Percentiles rank a stretch among this genome's conserved stretches.
Conservation (phyloP, 1,139 yeast species). For the Saccharomyces hybrid region DNA sequence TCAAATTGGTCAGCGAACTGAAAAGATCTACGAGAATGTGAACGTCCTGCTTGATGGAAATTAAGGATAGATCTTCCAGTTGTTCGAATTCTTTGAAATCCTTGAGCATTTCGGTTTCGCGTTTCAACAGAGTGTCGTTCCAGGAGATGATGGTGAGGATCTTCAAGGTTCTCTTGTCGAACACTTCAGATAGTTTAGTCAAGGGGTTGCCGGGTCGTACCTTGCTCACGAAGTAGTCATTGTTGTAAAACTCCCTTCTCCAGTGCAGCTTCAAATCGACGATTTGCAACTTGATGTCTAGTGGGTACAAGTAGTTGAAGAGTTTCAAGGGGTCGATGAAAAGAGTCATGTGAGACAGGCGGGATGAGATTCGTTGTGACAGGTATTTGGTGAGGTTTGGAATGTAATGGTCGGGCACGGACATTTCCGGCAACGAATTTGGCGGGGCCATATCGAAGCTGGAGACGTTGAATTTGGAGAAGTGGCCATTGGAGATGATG, state of each 20-base stretch:
- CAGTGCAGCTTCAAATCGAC: conserved; percentile 35
- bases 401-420: conserved; percentile 29
- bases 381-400: conserved; percentile 27
- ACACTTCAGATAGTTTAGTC: conserved; percentile 31
- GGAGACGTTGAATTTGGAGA: conserved; percentile 23
- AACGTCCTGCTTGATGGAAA: conserved; percentile 34
- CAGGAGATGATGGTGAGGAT: conserved; percentile 37
- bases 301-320: conserved; percentile 31
- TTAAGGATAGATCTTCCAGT: conserved; percentile 35
- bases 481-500: conserved; percentile 27
- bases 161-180: conserved; percentile 32
- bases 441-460: conserved; percentile 40
- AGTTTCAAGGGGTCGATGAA: conserved; percentile 35
- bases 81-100: conserved; percentile 33
- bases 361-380: conserved; percentile 25
- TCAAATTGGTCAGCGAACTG: conserved; percentile 27
- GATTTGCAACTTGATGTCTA: conserved; percentile 30
- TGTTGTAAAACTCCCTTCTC: conserved; percentile 34
- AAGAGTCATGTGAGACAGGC: conserved; percentile 30
- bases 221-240: conserved; percentile 18
- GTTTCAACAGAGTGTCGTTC: conserved; percentile 32
- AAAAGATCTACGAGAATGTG: conserved; percentile 29
- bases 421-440: conserved; percentile 31
- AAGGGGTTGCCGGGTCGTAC: conserved; percentile 13
- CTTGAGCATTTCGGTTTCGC: conserved; percentile 31